A percentile compares a stretch with the other conserved stretches of the same genome.
These are phyloP conservation scores for Solanum aculeatissimum DNA, from an alignment of 305 asterid species.

Conservation along the genomic window DNA sequence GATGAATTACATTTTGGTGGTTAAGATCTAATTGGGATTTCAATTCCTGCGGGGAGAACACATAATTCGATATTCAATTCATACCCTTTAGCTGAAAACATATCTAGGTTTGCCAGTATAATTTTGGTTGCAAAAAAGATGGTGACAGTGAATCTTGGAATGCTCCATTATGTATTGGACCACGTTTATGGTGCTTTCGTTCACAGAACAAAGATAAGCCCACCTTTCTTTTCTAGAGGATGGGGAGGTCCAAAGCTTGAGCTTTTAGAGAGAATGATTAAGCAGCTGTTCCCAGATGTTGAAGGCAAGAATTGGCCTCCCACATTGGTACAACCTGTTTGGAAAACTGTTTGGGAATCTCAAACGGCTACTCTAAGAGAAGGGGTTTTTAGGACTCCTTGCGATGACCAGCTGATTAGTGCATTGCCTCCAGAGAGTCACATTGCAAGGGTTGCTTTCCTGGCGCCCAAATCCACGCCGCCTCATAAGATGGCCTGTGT, in stretches of 20 bases:
- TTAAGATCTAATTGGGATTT: not conserved
- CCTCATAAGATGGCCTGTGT: slow-evolving; percentile 80
- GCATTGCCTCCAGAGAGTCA: slow-evolving; percentile 95
- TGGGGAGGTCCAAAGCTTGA: slow-evolving; percentile 96
- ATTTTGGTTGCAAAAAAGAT: slow-evolving; percentile 5
- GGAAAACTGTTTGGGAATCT: slow-evolving; percentile 97
- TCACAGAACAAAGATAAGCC: slow-evolving; percentile 81
- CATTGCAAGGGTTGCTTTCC: slow-evolving; percentile 82
- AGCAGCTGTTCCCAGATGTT: slow-evolving; percentile 57
- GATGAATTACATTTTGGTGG: not conserved
- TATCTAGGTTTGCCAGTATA: slow-evolving; percentile 2
- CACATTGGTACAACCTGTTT: slow-evolving; percentile 44
- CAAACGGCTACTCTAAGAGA: slow-evolving; percentile 64
- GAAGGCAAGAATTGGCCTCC: slow-evolving; percentile 87
- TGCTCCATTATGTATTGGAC: slow-evolving; percentile 73
- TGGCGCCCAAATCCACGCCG: slow-evolving; percentile 52
- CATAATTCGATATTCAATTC: not conserved
- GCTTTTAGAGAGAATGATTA: slow-evolving; percentile 70
- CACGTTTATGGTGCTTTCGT: slow-evolving; percentile 89
- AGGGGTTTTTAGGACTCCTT: slow-evolving; percentile 84
- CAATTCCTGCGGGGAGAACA: not conserved
- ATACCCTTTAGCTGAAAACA: not conserved
- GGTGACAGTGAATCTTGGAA: slow-evolving; percentile 81
- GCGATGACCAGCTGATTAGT: slow-evolving; percentile 58
- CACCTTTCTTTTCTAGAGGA: slow-evolving; percentile 79